Conservation (phyloP, 2,329 filamentous ascomycete genomes). For the Pezicula carpinea region DNA sequence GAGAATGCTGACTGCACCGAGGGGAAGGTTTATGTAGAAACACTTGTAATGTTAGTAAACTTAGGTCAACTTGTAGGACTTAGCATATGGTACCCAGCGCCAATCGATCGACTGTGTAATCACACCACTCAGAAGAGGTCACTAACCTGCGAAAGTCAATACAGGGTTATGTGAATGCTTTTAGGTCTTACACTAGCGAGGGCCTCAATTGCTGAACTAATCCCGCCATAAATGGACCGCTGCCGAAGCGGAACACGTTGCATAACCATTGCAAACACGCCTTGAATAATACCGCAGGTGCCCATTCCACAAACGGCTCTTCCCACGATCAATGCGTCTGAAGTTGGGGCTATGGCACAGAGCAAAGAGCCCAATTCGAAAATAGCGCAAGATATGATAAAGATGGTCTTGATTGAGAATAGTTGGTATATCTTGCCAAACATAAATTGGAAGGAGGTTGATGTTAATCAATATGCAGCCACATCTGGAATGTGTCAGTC, state of each 20-base stretch:
- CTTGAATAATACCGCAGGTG: slow-evolving; percentile 17
- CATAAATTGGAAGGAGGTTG: slow-evolving; percentile 5
- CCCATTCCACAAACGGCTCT: slow-evolving; percentile 21
- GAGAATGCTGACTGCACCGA: slow-evolving; percentile 17
- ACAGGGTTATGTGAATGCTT: too few species aligned
- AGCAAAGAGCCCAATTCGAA: slow-evolving; percentile 24
- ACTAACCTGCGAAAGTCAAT: not conserved
- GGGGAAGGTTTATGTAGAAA: slow-evolving; percentile 32
- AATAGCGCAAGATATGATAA: slow-evolving; percentile 13
- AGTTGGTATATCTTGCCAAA: slow-evolving; percentile 19
- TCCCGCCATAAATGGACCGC: slow-evolving; percentile 1
- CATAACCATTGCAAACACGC: slow-evolving; percentile 25
- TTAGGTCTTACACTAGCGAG: slow-evolving; percentile 15
- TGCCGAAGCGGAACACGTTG: slow-evolving; percentile 1
- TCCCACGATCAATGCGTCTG: slow-evolving; percentile 22
- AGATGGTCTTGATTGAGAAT: slow-evolving; percentile 16
- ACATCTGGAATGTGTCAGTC: not conserved
- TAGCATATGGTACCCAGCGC: slow-evolving; percentile 11
- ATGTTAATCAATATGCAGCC: slow-evolving; percentile 29
- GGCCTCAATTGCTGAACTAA: not conserved
- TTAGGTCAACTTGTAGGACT: too few species aligned
- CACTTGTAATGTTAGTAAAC: slow-evolving; percentile 5
- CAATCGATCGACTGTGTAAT: slow-evolving; percentile 31
- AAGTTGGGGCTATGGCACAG: slow-evolving; percentile 20
- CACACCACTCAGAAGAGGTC: slow-evolving; percentile 31